phyloP scores from a whole-genome alignment of 2,329 filamentous ascomycete genomes.

The Apiospora saccharicola region DNA sequence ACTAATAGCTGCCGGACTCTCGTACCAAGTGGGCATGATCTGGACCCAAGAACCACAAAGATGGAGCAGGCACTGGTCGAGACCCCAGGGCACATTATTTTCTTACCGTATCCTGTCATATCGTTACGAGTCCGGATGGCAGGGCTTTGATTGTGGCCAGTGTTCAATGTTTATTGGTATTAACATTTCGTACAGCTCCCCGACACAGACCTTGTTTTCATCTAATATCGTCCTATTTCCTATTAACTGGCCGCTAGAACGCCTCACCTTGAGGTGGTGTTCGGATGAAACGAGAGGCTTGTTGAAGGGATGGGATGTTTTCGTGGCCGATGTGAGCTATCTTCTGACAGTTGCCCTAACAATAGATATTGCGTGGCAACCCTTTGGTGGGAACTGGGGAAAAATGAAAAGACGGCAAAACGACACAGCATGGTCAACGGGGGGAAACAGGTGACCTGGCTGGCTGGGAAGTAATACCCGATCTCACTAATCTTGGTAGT shows the following conservation, averaged over 20 bases:
- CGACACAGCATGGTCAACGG: neutral
- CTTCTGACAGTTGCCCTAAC: slow-evolving; percentile 5
- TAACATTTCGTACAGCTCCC: neutral
- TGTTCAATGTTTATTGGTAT: neutral
- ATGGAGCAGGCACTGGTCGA: slow-evolving; percentile 4
- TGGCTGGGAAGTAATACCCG: neutral
- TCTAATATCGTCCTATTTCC: neutral
- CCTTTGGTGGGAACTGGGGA: neutral
- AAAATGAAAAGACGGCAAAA: neutral
- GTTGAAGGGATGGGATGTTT: neutral
- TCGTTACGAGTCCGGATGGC: neutral
- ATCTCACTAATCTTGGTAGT: neutral
- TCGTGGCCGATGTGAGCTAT: neutral
- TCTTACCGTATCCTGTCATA: neutral
- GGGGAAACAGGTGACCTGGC: neutral
- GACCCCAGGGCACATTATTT: neutral
- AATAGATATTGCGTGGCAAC: neutral
- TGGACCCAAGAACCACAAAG: neutral
- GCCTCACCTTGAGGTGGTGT: neutral
- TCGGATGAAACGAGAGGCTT: slow-evolving; percentile 18
- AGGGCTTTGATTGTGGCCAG: neutral
- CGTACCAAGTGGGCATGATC: slow-evolving; percentile 3
- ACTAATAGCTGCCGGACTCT: neutral
- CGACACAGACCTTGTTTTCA: slow-evolving; percentile 17
- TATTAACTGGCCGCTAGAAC: neutral